Evolutionary conservation across 257 asterid genomes (phyloP).

Genomic region (Primulina huaijiensis): DNA sequence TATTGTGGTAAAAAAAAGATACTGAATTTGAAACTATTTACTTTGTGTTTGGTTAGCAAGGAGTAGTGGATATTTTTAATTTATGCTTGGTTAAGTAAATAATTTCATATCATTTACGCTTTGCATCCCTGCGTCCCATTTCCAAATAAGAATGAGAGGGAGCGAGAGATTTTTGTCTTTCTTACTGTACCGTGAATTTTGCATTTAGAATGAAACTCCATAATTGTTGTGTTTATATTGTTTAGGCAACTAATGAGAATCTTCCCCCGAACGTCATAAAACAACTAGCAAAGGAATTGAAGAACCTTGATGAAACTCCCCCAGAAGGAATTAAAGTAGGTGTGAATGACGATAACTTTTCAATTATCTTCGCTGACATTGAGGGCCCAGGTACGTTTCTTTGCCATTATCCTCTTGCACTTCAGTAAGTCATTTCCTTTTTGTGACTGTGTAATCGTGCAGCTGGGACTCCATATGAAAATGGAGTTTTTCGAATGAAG

Average conservation of each 20-base stretch:
- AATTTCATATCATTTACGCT: not conserved
- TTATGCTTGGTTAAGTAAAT: not conserved
- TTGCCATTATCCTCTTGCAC: conserved; percentile 12
- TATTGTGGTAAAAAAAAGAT: not conserved
- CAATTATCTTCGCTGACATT: conserved; percentile 82
- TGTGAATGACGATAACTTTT: conserved; percentile 83
- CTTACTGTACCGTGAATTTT: too few relatives aligned
- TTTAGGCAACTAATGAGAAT: conserved; percentile 74
- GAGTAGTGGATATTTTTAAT: too few relatives aligned
- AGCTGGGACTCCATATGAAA: conserved; percentile 98
- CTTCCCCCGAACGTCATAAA: not conserved
- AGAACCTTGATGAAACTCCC: conserved; percentile 92
- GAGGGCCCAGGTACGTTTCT: conserved; percentile 82
- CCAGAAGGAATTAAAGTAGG: conserved; percentile 98
- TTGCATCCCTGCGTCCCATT: not conserved
- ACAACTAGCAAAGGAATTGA: conserved; percentile 87
- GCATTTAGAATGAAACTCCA: not conserved
- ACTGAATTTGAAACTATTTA: not conserved
- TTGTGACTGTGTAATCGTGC: conserved; percentile 41
- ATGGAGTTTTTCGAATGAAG: conserved; percentile 90
- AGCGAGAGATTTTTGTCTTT: not conserved
- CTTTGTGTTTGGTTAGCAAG: not conserved
- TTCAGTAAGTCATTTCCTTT: conserved; percentile 5
- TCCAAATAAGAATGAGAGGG: not conserved
- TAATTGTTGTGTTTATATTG: conserved; percentile 13